These are phyloP conservation scores for Polygonum maritimum DNA, from an alignment of 148 eudicot genomes.

Conservation along the genomic window DNA sequence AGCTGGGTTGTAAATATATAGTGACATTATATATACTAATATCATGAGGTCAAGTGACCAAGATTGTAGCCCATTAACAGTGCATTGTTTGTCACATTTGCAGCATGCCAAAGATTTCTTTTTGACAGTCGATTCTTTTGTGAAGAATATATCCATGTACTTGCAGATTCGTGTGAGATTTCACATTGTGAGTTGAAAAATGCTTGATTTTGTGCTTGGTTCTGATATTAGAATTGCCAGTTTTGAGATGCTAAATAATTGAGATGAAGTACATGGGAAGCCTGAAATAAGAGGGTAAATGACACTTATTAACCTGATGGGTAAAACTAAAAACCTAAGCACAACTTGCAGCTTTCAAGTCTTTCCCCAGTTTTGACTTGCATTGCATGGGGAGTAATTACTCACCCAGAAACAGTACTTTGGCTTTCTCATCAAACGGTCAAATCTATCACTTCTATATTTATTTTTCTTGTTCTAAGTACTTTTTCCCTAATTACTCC, in stretches of 20 bases:
- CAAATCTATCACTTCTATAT: conserved; percentile 2
- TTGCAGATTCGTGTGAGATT: no score
- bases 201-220: not conserved
- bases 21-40: not conserved
- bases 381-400: conserved; percentile 3
- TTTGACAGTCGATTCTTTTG: no score
- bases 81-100: not conserved
- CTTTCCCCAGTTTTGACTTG: conserved; percentile 1
- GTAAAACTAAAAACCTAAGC: conserved; percentile 8
- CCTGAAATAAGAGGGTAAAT: no score
- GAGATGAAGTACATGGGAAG: not conserved
- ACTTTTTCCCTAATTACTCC: not conserved
- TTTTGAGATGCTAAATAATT: not conserved
- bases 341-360: conserved; percentile 1
- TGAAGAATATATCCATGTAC: no score
- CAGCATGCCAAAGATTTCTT: not conserved
- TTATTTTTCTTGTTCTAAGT: not conserved
- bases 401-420: conserved; percentile 3
- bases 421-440: conserved; percentile 6
- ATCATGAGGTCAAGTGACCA: not conserved
- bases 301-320: not conserved
- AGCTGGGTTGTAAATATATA: not conserved
- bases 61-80: not conserved
- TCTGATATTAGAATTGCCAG: not conserved
- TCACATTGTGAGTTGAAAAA: not conserved